Evolutionary conservation across 2,329 filamentous ascomycete genomes (phyloP), one percentile per base, ranked within the genome.

Genomic region (Fusarium acutatum): DNA sequence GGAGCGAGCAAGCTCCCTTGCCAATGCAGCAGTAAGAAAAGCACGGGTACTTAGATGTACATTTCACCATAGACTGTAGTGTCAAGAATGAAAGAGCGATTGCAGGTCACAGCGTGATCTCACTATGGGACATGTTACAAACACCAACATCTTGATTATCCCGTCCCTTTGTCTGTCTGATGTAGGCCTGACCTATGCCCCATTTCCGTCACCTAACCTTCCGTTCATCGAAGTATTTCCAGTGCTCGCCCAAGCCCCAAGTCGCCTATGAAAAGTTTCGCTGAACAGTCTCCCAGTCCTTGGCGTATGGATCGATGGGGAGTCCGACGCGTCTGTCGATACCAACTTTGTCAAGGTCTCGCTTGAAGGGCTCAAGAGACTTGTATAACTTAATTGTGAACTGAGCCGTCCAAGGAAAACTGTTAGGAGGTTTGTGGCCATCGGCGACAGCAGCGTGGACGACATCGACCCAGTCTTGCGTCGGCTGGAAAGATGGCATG

Each of bases 401-500:
- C 7, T 5, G 0, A 3, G 6, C 0, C 0, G 47, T 50, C 47
- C 30, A 50, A 7, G 47, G 47, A 7, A 50, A 50, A 0, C 12
- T 1, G 5, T 0, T 20, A 1, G n/a, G 47, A 4, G 22, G 47
- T 1, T 11, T 34, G 3, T 34, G 30, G 3, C 30, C 30, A 0
- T 24, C 1, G 8, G 12, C 47, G 17, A 35, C 12, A 1, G 30
- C 30, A 4, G 2, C 12, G 7, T n/a, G 17, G 13, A 50, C 17
- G 1, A 20, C 1, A 0, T 11, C 8, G 0, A 24, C 30, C 47
- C 47, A 50, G 0, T 20, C 6, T 0, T 2, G 30, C 0, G 30
- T 24, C 0, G 22, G n/a, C 30, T 20, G 30, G n/a, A 50, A 50
- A 1, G 3, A 50, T 0, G 47, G 30, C 47, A 35, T 20, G 17